Conservation (phyloP, 2,329 filamentous ascomycete genomes). For the Knufia petricola region DNA sequence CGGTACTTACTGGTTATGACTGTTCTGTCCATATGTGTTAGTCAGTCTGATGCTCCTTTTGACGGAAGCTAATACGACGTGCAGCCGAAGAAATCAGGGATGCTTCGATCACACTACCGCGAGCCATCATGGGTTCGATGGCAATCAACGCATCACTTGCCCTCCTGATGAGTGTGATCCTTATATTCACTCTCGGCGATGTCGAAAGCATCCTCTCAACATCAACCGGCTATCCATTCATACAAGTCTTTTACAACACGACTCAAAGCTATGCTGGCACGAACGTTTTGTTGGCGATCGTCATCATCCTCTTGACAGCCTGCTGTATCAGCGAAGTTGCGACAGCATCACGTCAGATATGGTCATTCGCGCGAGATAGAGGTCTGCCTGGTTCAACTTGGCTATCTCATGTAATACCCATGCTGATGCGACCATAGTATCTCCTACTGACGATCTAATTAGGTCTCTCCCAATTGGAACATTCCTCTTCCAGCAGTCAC, state of each 20-base stretch:
- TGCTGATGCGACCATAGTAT: background rate
- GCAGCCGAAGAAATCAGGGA: constrained; percentile 34
- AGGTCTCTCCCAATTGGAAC: constrained; percentile 19
- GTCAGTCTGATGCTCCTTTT: too few species aligned
- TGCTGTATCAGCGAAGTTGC: constrained; percentile 29
- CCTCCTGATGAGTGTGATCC: constrained; percentile 30
- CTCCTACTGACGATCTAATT: background rate
- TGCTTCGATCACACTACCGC: constrained; percentile 29
- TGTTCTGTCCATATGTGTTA: constrained; percentile 23
- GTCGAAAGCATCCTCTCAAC: constrained; percentile 26
- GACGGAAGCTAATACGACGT: too few species aligned
- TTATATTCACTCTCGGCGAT: constrained; percentile 31
- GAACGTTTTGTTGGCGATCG: constrained; percentile 26
- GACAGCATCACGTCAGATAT: constrained; percentile 32
- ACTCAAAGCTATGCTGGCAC: constrained; percentile 27
- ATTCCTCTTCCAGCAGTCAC: constrained; percentile 21
- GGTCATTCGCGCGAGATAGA: constrained; percentile 34
- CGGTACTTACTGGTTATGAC: constrained; percentile 23
- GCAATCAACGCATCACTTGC: constrained; percentile 31
- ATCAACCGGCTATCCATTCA: constrained; percentile 30
- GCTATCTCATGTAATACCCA: constrained; percentile 13
- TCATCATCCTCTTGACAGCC: constrained; percentile 27
- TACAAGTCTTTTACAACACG: constrained; percentile 30
- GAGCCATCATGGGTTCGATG: constrained; percentile 30
- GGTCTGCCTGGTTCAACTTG: constrained; percentile 30